Conservation (phyloP, 2,329 filamentous ascomycete genomes). For the Stagonosporopsis cucurbitacearum region DNA sequence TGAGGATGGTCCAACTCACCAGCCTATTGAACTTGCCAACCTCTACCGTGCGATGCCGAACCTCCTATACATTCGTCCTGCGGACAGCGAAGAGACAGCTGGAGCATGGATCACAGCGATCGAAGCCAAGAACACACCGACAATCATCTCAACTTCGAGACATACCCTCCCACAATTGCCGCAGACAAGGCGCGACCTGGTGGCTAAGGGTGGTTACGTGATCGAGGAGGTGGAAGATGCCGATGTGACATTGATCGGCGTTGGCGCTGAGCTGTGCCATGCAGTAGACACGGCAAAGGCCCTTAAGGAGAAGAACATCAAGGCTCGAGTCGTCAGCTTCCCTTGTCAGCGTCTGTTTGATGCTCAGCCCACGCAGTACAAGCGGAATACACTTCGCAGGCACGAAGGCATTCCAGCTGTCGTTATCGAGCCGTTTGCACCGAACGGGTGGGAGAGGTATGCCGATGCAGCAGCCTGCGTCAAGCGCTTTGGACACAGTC, state of each 20-base stretch:
- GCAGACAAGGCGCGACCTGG: conserved; percentile 51
- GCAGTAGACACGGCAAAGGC: conserved; percentile 53
- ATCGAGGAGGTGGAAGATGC: conserved; percentile 54
- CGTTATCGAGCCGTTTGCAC: conserved; percentile 66
- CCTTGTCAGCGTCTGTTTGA: conserved; percentile 61
- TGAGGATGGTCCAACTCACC: conserved; percentile 68
- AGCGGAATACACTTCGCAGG: conserved; percentile 54
- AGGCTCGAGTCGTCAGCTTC: conserved; percentile 58
- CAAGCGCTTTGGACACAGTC: conserved; percentile 62
- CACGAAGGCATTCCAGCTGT: conserved; percentile 55
- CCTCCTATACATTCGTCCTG: conserved; percentile 65
- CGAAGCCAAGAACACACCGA: conserved; percentile 51
- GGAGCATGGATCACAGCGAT: conserved; percentile 62
- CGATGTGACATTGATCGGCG: conserved; percentile 58
- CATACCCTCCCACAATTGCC: conserved; percentile 54
- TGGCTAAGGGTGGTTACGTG: conserved; percentile 56
- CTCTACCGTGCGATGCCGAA: conserved; percentile 70
- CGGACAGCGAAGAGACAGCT: conserved; percentile 64
- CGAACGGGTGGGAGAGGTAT: conserved; percentile 67
- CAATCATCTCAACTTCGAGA: conserved; percentile 58
- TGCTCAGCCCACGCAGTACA: conserved; percentile 55
- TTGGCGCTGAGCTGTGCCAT: conserved; percentile 59
- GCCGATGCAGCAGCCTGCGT: conserved; percentile 63
- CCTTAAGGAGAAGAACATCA: conserved; percentile 50
- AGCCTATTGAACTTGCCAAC: conserved; percentile 64